Conservation (phyloP, 208 protist species). For the Crithidia fasciculata region DNA sequence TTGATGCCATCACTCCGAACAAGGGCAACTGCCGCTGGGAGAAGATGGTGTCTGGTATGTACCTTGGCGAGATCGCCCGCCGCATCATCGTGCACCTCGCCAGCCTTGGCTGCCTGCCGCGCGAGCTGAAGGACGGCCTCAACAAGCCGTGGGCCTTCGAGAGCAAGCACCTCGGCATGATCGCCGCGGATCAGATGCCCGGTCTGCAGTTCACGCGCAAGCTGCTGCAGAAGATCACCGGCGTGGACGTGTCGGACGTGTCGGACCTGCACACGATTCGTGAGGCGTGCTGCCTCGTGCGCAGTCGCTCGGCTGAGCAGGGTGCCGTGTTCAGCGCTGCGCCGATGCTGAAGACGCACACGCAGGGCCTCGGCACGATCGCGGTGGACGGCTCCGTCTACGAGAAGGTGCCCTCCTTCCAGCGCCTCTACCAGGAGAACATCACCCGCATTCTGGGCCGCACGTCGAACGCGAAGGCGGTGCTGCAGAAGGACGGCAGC, state of each 20-base stretch:
- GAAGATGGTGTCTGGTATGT: slow-evolving; percentile 92
- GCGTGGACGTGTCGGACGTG: slow-evolving; percentile 51
- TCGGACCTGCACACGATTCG: slow-evolving; percentile 61
- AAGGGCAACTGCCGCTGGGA: slow-evolving; percentile 71
- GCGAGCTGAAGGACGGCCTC: slow-evolving; percentile 42
- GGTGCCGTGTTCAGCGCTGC: slow-evolving; percentile 69
- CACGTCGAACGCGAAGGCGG: slow-evolving; percentile 58
- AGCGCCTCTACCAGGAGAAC: slow-evolving; percentile 74
- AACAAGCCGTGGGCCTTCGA: slow-evolving; percentile 59
- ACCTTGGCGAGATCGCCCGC: slow-evolving; percentile 86
- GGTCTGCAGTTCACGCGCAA: slow-evolving; percentile 72
- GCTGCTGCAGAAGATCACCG: slow-evolving; percentile 50
- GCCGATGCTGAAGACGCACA: slow-evolving; percentile 75
- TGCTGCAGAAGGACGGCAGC: slow-evolving; percentile 86
- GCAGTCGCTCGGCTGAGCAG: slow-evolving; percentile 76
- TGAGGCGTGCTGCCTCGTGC: slow-evolving; percentile 76
- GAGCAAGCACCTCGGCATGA: slow-evolving; percentile 61
- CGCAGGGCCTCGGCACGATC: slow-evolving; percentile 66
- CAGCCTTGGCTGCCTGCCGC: slow-evolving; percentile 58
- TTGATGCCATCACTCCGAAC: slow-evolving; percentile 78
- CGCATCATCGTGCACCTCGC: slow-evolving; percentile 62
- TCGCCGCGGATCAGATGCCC: slow-evolving; percentile 71
- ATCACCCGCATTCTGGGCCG: slow-evolving; percentile 69
- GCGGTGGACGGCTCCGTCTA: slow-evolving; percentile 90
- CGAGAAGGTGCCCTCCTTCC: slow-evolving; percentile 89